Evolutionary conservation across 2,329 filamentous ascomycete genomes (phyloP).

Genomic region (Blastomyces gilchristii): DNA sequence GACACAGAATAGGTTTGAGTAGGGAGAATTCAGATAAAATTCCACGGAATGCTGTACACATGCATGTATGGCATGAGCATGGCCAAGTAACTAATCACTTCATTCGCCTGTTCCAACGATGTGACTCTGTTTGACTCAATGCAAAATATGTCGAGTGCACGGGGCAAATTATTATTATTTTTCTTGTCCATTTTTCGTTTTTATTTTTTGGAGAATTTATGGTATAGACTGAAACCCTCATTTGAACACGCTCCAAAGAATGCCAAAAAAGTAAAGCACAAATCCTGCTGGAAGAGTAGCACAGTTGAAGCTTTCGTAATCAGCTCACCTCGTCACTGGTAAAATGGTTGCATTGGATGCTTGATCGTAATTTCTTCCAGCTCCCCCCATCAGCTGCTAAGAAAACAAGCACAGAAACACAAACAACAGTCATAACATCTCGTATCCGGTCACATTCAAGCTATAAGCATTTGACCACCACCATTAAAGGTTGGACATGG

Average conservation of each 20-base stretch:
- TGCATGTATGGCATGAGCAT: slow-evolving; percentile 44
- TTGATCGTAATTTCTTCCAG: not conserved
- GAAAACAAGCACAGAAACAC: not conserved
- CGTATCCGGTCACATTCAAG: not conserved
- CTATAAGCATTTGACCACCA: not conserved
- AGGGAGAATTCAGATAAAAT: slow-evolving; percentile 35
- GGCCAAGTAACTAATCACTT: slow-evolving; percentile 40
- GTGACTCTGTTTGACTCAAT: not conserved
- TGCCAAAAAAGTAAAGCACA: not conserved
- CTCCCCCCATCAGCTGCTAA: not conserved
- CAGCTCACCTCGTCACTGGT: not conserved
- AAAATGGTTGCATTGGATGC: not conserved
- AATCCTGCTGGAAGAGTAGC: not conserved
- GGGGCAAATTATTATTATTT: too few species aligned
- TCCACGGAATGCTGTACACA: slow-evolving; percentile 39
- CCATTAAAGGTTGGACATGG: not conserved
- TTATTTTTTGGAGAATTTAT: not conserved
- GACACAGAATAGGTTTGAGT: slow-evolving; percentile 41
- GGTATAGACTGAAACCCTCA: slow-evolving; percentile 2
- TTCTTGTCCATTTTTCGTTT: not conserved
- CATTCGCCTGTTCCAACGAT: not conserved
- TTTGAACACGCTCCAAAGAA: slow-evolving; percentile 1
- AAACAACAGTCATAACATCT: slow-evolving; percentile 2
- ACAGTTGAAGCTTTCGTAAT: not conserved
- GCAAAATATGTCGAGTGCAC: not conserved